These are phyloP conservation scores for Aureobasidium musti DNA, from an alignment of 2,329 filamentous ascomycete genomes.

Conservation along the genomic window DNA sequence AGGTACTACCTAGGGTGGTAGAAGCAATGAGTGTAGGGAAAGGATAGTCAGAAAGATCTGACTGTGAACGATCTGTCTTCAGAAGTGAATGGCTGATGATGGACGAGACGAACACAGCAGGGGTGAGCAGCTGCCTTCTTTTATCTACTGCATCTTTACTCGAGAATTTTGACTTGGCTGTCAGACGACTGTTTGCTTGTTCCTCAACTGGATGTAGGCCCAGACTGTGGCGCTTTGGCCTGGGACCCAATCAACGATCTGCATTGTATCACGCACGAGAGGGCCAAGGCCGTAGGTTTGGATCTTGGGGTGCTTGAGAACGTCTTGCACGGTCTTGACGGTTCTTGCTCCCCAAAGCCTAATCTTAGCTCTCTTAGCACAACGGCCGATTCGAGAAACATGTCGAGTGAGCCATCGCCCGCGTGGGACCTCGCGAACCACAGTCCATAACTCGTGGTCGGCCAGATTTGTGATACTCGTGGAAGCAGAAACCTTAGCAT, in stretches of 20 bases:
- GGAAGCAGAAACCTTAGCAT: neutral
- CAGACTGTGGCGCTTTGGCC: conserved; percentile 22
- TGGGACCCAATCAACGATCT: conserved; percentile 16
- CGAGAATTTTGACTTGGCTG: conserved; percentile 20
- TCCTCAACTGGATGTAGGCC: conserved; percentile 21
- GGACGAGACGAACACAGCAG: conserved; percentile 6
- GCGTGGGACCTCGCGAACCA: conserved; percentile 14
- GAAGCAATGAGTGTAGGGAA: conserved; percentile 1
- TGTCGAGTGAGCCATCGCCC: conserved; percentile 16
- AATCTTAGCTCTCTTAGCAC: conserved; percentile 22
- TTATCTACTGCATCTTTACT: conserved; percentile 25
- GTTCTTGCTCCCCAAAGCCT: conserved; percentile 26
- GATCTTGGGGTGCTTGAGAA: conserved; percentile 29
- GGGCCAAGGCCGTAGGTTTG: conserved; percentile 16
- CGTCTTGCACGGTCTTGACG: conserved; percentile 26
- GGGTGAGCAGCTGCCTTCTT: conserved; percentile 26
- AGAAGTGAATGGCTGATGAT: conserved; percentile 28
- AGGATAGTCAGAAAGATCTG: conserved; percentile 18
- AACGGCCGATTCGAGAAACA: conserved; percentile 25
- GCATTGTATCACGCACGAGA: conserved; percentile 13
- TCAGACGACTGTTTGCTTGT: conserved; percentile 27
- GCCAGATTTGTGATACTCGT: neutral
- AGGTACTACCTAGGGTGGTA: conserved; percentile 1
- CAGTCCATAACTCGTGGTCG: conserved; percentile 11
- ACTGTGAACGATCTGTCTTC: conserved; percentile 25